phyloP scores from a whole-genome alignment of 1,284 basidiomycete genomes.

The Naganishia albida region DNA sequence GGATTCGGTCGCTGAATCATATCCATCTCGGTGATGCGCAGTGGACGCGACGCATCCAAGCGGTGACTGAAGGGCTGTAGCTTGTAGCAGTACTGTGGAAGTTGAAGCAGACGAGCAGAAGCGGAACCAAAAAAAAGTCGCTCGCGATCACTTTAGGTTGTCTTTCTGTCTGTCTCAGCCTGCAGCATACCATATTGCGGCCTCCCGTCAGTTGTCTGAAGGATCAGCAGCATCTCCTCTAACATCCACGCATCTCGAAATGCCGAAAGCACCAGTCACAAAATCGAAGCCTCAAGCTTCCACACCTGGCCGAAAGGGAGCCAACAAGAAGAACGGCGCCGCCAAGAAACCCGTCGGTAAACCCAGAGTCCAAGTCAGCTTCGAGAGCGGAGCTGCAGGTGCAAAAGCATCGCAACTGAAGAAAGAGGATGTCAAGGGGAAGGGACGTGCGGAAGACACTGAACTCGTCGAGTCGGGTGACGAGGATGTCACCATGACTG shows the following conservation, averaged over 20 bases:
- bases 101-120: too few species aligned
- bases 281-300: slow-evolving; percentile 10
- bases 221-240: neutral
- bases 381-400: slow-evolving; percentile 5
- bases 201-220: neutral
- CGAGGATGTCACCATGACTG: slow-evolving; percentile 3
- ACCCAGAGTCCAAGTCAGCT: slow-evolving; percentile 31
- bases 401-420: neutral
- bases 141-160: neutral
- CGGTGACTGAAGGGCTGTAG: too few species aligned
- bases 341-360: slow-evolving; percentile 11
- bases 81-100: too few species aligned
- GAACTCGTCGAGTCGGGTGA: neutral
- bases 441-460: slow-evolving; percentile 5
- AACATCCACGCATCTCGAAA: neutral
- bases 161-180: slow-evolving; percentile 1
- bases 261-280: slow-evolving; percentile 17
- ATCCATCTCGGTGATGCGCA: too few species aligned
- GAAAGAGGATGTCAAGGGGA: slow-evolving; percentile 28
- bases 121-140: slow-evolving; percentile 18
- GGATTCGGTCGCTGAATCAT: too few species aligned
- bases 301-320: neutral
- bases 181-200: neutral
- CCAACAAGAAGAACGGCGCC: slow-evolving; percentile 18
- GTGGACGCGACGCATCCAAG: too few species aligned